These are phyloP conservation scores for Miscanthus sacchariflorus DNA, from an alignment of 202 grass and related monocot species.

Conservation along the genomic window DNA sequence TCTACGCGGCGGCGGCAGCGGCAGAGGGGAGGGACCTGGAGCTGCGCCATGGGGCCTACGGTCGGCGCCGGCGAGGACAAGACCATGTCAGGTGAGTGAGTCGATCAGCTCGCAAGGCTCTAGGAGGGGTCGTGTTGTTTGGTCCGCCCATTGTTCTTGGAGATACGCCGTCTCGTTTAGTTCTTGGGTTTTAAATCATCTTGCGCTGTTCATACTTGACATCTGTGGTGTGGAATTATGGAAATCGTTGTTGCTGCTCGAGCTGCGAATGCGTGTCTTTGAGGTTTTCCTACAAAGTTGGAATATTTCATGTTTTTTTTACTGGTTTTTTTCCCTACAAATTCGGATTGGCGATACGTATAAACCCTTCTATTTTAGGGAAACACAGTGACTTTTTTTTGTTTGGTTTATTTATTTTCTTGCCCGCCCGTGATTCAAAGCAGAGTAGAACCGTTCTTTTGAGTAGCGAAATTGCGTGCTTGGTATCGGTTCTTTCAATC, in stretches of 20 bases:
- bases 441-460: background rate
- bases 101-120: background rate
- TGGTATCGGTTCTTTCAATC: background rate
- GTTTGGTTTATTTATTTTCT: background rate
- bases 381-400: background rate
- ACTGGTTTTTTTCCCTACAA: background rate
- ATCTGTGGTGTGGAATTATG: background rate
- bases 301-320: background rate
- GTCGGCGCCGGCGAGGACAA: slow-evolving; percentile 38
- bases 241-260: background rate
- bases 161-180: background rate
- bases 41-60: slow-evolving; percentile 34
- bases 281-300: slow-evolving; percentile 37
- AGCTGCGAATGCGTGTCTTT: slow-evolving; percentile 33
- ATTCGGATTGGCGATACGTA: background rate
- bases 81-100: slow-evolving; percentile 47
- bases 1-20: background rate
- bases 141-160: slow-evolving; percentile 19
- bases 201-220: background rate
- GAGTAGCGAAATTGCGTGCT: background rate
- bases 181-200: background rate
- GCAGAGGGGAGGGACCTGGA: background rate
- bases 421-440: background rate
- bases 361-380: background rate
- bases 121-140: background rate